Evolutionary conservation across 306 rosid genomes (phyloP).

Genomic region (Aeschynomene evenia): DNA sequence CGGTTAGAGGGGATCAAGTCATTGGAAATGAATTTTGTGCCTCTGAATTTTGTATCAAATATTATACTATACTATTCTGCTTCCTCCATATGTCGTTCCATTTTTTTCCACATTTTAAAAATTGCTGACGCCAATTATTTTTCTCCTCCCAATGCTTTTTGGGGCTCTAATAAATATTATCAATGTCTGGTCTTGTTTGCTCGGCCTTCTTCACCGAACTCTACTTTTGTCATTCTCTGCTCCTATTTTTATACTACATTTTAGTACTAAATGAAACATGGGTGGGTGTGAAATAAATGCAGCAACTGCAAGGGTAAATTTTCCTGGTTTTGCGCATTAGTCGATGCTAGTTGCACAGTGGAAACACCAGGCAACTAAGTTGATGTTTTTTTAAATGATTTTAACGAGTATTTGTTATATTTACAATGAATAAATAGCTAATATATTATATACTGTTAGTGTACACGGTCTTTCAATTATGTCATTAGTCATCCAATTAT

Average conservation of each 20-base stretch:
- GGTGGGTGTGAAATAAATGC: not conserved
- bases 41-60: slow-evolving; percentile 45
- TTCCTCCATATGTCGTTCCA: not conserved
- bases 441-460: too few species aligned
- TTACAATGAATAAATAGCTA: too few species aligned
- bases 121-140: too few species aligned
- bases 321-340: not conserved
- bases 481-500: too few species aligned
- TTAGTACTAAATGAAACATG: not conserved
- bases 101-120: not conserved
- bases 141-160: not conserved
- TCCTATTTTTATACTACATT: slow-evolving; percentile 7
- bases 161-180: not conserved
- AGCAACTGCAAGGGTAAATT: not conserved
- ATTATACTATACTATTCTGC: slow-evolving; percentile 35
- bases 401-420: too few species aligned
- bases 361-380: not conserved
- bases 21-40: slow-evolving; percentile 59
- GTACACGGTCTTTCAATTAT: too few species aligned
- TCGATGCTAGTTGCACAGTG: not conserved
- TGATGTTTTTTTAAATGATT: not conserved
- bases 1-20: slow-evolving; percentile 46
- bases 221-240: not conserved
- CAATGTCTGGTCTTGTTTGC: not conserved
- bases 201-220: slow-evolving; percentile 10